Evolutionary conservation across 441 rosid species (phyloP).

Genomic region (Populus hybrid): DNA sequence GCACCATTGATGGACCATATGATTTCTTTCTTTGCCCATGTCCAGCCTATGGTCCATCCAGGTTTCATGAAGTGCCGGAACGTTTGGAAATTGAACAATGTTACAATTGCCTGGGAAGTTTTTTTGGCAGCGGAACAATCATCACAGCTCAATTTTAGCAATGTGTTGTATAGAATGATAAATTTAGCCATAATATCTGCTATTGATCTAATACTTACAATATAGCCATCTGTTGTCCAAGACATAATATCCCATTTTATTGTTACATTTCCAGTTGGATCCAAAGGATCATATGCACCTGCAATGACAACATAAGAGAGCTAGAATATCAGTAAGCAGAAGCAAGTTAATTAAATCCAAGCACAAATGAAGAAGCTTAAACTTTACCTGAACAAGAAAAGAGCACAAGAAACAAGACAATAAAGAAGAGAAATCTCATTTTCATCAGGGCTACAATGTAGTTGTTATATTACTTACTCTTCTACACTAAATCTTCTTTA

Average conservation of each 20-base stretch:
- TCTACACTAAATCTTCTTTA: background rate
- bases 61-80: slow-evolving; percentile 76
- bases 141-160: background rate
- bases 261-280: slow-evolving; percentile 81
- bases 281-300: slow-evolving; percentile 89
- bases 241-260: slow-evolving; percentile 88
- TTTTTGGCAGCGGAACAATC: background rate
- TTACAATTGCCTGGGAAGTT: slow-evolving; percentile 57
- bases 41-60: slow-evolving; percentile 89
- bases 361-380: background rate
- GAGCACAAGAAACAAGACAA: slow-evolving; percentile 32
- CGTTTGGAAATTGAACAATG: slow-evolving; percentile 69
- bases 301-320: slow-evolving; percentile 18
- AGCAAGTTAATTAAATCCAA: background rate
- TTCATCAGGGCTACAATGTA: background rate
- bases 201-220: slow-evolving; percentile 34
- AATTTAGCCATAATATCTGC: background rate
- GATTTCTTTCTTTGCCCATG: slow-evolving; percentile 87
- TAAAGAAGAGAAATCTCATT: slow-evolving; percentile 35
- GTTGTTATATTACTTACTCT: background rate
- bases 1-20: slow-evolving; percentile 81
- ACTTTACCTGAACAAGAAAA: slow-evolving; percentile 40
- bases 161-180: background rate
- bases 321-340: background rate
- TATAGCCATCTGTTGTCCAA: slow-evolving; percentile 83